Percentiles rank a stretch among this genome's conserved stretches.
Conservation (phyloP, 2,329 filamentous ascomycete genomes). For the Paecilomyces sp. region DNA sequence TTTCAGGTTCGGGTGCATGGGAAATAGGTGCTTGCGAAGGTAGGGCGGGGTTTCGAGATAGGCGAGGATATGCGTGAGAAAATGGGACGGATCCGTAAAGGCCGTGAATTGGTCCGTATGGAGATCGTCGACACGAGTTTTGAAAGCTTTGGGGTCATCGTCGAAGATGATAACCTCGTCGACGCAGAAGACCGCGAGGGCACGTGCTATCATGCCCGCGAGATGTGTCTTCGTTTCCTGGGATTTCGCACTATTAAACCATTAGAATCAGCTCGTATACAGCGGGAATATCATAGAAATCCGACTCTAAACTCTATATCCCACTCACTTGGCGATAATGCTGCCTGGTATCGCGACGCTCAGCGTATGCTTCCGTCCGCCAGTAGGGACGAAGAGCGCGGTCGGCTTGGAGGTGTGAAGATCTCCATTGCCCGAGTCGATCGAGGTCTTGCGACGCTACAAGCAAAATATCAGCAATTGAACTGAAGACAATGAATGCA, state of each 20-base stretch:
- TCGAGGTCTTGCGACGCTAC: not conserved
- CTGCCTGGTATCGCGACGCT: constrained; percentile 74
- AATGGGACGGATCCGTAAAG: constrained; percentile 69
- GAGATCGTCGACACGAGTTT: constrained; percentile 44
- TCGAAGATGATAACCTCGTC: constrained; percentile 81
- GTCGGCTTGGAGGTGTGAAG: constrained; percentile 56
- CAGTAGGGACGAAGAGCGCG: constrained; percentile 58
- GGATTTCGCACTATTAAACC: constrained; percentile 52
- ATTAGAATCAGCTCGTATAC: not conserved
- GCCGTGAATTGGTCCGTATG: constrained; percentile 50
- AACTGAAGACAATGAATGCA: not conserved
- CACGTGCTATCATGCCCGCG: constrained; percentile 70
- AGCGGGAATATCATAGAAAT: not conserved
- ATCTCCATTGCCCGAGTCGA: not conserved
- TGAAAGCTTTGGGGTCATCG: constrained; percentile 42
- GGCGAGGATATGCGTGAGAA: constrained; percentile 68
- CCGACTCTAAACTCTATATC: not conserved
- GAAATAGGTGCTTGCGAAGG: constrained; percentile 68
- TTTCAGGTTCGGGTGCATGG: constrained; percentile 68
- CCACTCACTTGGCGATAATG: constrained; percentile 61
- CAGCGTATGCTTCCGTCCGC: constrained; percentile 63
- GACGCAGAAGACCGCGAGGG: constrained; percentile 73
- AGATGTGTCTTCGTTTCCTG: constrained; percentile 68
- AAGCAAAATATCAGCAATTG: not conserved
- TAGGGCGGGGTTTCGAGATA: constrained; percentile 82